phyloP scores from a whole-genome alignment of 345 rosid species.

The Pugionium cornutum region DNA sequence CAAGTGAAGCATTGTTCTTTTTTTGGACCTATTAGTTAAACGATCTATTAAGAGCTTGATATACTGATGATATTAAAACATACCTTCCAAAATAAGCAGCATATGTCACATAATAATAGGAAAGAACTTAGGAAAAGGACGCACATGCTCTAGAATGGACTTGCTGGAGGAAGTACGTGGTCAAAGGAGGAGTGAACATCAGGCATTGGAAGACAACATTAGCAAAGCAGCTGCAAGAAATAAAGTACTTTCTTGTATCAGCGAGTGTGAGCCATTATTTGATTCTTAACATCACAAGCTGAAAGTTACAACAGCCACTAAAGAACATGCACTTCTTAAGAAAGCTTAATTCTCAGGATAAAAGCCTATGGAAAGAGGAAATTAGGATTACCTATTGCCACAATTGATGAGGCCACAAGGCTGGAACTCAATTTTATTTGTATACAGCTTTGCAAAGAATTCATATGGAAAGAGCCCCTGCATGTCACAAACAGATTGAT shows the following conservation, averaged over 20 bases:
- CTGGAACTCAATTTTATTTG: slow-evolving; percentile 63
- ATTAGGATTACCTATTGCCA: slow-evolving; percentile 74
- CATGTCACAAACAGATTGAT: slow-evolving; percentile 34
- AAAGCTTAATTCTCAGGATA: slow-evolving; percentile 9
- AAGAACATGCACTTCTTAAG: slow-evolving; percentile 12
- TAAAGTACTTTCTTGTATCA: slow-evolving; percentile 21
- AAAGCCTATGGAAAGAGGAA: not conserved
- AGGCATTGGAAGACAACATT: slow-evolving; percentile 92
- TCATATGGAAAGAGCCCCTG: slow-evolving; percentile 87
- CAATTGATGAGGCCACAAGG: slow-evolving; percentile 90
- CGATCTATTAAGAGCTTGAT: slow-evolving; percentile 17
- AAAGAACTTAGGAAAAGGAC: slow-evolving; percentile 34
- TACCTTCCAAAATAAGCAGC: slow-evolving; percentile 19
- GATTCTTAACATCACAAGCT: slow-evolving; percentile 10
- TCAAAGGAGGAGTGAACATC: slow-evolving; percentile 89
- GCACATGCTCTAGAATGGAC: slow-evolving; percentile 80
- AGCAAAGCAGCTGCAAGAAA: slow-evolving; percentile 89
- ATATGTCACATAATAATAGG: slow-evolving; percentile 18
- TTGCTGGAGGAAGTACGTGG: slow-evolving; percentile 81
- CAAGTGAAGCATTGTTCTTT: slow-evolving; percentile 91
- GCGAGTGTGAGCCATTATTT: slow-evolving; percentile 15
- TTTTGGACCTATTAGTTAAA: slow-evolving; percentile 56
- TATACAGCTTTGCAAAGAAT: slow-evolving; percentile 73
- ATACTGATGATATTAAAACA: slow-evolving; percentile 13
- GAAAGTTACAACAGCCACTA: slow-evolving; percentile 20